A percentile compares a stretch with the other conserved stretches of the same genome.
These are phyloP conservation scores for Ilyonectria destructans DNA, from an alignment of 2,329 filamentous ascomycete species.

Conservation along the genomic window DNA sequence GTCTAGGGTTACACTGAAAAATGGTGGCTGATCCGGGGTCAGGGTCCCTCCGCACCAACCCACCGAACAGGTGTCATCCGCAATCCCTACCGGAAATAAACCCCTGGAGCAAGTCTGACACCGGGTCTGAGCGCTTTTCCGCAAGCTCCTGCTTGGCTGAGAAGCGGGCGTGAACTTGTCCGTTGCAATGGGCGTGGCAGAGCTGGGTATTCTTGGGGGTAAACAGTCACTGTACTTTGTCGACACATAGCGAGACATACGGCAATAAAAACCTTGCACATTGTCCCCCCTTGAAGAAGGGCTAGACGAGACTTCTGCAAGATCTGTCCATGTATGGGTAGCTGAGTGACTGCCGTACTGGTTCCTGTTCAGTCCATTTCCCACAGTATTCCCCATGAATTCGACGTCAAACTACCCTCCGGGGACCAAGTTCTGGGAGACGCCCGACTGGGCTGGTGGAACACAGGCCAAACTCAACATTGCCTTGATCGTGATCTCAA, in stretches of 20 bases:
- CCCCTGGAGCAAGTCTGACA: slow-evolving; percentile 5
- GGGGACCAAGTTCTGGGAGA: slow-evolving; percentile 25
- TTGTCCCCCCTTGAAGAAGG: slow-evolving; percentile 7
- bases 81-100: slow-evolving; percentile 7
- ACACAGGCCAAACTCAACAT: slow-evolving; percentile 24
- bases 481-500: slow-evolving; percentile 18
- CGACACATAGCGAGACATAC: not conserved
- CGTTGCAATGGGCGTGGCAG: slow-evolving; percentile 6
- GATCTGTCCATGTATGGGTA: not conserved
- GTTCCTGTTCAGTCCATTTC: not conserved
- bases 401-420: slow-evolving; percentile 19
- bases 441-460: slow-evolving; percentile 24
- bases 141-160: not conserved
- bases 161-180: not conserved
- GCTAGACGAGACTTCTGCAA: slow-evolving; percentile 1
- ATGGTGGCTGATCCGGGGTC: slow-evolving; percentile 1
- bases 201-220: not conserved
- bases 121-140: not conserved
- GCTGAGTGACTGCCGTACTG: not conserved
- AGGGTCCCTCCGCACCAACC: not conserved
- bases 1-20: not conserved
- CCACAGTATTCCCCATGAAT: slow-evolving; percentile 7
- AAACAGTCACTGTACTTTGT: not conserved
- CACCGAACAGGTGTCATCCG: not conserved
- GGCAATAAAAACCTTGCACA: slow-evolving; percentile 9